Conservation (phyloP, 2,329 filamentous ascomycete species). For the Pleoardoris graminearum region DNA sequence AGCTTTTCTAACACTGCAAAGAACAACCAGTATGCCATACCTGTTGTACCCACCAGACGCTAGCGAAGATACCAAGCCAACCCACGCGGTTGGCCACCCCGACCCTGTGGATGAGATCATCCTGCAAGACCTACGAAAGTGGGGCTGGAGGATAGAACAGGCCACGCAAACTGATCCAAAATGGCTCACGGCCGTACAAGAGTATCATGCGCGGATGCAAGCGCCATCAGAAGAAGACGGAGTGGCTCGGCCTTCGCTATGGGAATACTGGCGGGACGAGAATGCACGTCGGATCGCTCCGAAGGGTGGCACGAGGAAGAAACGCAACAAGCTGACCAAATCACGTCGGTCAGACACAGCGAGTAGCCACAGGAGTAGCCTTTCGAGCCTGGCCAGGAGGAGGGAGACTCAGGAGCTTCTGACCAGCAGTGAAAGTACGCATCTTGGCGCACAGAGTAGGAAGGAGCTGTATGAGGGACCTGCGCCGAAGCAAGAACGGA, state of each 20-base stretch:
- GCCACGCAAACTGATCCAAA: neutral
- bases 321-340: neutral
- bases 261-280: neutral
- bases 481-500: neutral
- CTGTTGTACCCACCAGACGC: slow-evolving; percentile 5
- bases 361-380: neutral
- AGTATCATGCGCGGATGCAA: neutral
- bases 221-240: neutral
- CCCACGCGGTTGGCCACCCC: neutral
- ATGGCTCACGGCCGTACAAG: neutral
- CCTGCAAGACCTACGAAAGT: slow-evolving; percentile 3
- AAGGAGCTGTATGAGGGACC: neutral
- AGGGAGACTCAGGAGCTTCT: neutral
- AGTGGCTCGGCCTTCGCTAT: neutral
- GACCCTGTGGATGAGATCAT: slow-evolving; percentile 10
- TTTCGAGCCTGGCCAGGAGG: neutral
- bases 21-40: slow-evolving; percentile 8
- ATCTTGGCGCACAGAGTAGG: no score
- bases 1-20: neutral
- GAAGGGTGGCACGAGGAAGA: neutral
- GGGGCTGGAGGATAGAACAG: slow-evolving; percentile 10
- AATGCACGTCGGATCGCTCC: neutral
- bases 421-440: neutral
- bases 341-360: neutral
- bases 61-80: neutral